Percentiles rank a stretch among this genome's conserved stretches.
Evolutionary conservation across 1,284 basidiomycete species (phyloP).

Genomic region (Cerioporus squamosus): DNA sequence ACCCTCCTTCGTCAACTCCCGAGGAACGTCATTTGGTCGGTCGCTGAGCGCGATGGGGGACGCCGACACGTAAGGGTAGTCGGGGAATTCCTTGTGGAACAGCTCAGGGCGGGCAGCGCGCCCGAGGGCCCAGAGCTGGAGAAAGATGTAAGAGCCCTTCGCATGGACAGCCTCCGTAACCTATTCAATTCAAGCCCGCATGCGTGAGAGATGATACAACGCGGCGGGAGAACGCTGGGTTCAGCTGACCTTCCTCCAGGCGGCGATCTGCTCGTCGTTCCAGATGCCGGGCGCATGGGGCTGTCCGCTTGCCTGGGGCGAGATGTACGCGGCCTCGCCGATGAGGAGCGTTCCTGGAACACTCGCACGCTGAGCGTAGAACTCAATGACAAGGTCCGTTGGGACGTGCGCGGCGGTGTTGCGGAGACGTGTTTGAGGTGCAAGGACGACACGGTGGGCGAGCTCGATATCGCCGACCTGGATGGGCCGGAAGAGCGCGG

Average conservation of each 20-base stretch:
- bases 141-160: conserved; percentile 45
- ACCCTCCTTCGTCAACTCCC: conserved; percentile 38
- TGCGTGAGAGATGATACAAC: neutral
- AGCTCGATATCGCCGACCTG: conserved; percentile 46
- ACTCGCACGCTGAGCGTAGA: conserved; percentile 52
- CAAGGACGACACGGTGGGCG: conserved; percentile 50
- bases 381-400: conserved; percentile 39
- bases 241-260: conserved; percentile 51
- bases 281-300: conserved; percentile 47
- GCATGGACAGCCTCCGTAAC: conserved; percentile 28
- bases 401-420: conserved; percentile 34
- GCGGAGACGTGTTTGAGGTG: conserved; percentile 49
- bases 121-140: conserved; percentile 54
- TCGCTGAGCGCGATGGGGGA: conserved; percentile 44
- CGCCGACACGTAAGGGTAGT: conserved; percentile 36
- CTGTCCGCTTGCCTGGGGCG: conserved; percentile 41
- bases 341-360: conserved; percentile 52
- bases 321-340: conserved; percentile 51
- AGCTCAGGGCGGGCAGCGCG: conserved; percentile 40
- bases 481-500: conserved; percentile 49
- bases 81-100: conserved; percentile 32
- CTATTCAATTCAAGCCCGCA: neutral
- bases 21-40: conserved; percentile 35
- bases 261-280: conserved; percentile 46
- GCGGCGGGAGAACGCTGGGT: too few relatives aligned